phyloP scores from a whole-genome alignment of 768 basidiomycete species.

The Fistulinella prunicolor region DNA sequence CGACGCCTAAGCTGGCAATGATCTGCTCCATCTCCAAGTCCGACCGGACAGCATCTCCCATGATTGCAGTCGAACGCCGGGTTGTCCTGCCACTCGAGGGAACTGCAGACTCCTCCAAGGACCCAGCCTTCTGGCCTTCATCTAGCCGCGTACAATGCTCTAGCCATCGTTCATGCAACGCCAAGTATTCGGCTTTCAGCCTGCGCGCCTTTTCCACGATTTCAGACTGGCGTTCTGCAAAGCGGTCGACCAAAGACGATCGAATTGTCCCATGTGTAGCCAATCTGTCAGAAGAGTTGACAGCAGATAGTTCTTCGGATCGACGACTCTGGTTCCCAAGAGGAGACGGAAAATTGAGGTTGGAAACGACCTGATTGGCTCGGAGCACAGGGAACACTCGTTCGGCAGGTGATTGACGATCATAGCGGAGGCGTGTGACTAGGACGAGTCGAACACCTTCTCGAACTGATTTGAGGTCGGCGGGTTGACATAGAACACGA shows the following conservation, averaged over 20 bases:
- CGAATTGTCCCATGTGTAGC: slow-evolving; percentile 40
- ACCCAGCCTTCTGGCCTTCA: slow-evolving; percentile 36
- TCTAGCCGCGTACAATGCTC: slow-evolving; percentile 70
- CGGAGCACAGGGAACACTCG: slow-evolving; percentile 60
- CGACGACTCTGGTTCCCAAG: slow-evolving; percentile 41
- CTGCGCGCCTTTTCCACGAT: slow-evolving; percentile 52
- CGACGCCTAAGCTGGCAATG: slow-evolving; percentile 88
- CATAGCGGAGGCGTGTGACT: slow-evolving; percentile 56
- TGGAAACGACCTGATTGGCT: slow-evolving; percentile 51
- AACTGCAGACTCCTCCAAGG: slow-evolving; percentile 37
- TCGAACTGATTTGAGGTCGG: slow-evolving; percentile 38
- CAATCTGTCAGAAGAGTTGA: slow-evolving; percentile 34
- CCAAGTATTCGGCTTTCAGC: slow-evolving; percentile 64
- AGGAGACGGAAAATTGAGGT: slow-evolving; percentile 27
- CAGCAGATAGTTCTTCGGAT: slow-evolving; percentile 46
- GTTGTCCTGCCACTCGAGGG: slow-evolving; percentile 58
- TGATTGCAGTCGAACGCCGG: slow-evolving; percentile 62
- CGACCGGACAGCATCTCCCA: slow-evolving; percentile 89
- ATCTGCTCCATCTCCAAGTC: slow-evolving; percentile 98
- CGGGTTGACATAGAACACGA: slow-evolving; percentile 11
- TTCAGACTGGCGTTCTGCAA: slow-evolving; percentile 49
- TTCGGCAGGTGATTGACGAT: slow-evolving; percentile 60
- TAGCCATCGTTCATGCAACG: slow-evolving; percentile 69
- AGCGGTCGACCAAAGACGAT: slow-evolving; percentile 51
- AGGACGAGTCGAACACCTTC: slow-evolving; percentile 66